Conservation (phyloP, 345 rosid species). For the Bruguiera sexangula region DNA sequence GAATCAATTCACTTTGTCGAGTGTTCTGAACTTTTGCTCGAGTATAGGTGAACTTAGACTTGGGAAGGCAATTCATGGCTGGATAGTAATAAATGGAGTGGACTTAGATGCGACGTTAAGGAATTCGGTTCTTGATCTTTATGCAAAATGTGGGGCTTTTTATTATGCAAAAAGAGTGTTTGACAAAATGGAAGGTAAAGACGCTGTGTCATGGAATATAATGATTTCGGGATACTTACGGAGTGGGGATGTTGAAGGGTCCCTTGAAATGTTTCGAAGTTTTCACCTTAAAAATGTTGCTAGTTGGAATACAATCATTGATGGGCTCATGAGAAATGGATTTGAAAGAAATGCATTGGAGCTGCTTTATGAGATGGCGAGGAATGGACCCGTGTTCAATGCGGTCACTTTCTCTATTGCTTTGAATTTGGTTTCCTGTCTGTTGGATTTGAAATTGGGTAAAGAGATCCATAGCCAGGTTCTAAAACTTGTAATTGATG, state of each 20-base stretch:
- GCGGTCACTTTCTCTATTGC: constrained; percentile 40
- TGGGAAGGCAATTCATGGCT: constrained; percentile 52
- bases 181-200: constrained; percentile 34
- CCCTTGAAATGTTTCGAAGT: constrained; percentile 36
- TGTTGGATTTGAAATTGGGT: constrained; percentile 33
- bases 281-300: constrained; percentile 33
- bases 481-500: constrained; percentile 25
- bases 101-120: constrained; percentile 37
- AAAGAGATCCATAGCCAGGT: constrained; percentile 42
- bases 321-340: constrained; percentile 42
- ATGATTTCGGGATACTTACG: constrained; percentile 36
- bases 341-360: constrained; percentile 34
- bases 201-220: constrained; percentile 45
- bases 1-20: constrained; percentile 47
- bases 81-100: constrained; percentile 39
- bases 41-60: constrained; percentile 27
- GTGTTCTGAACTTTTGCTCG: constrained; percentile 46
- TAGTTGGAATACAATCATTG: constrained; percentile 48
- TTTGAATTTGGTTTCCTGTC: constrained; percentile 40
- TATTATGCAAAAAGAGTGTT: constrained; percentile 30
- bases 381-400: constrained; percentile 29
- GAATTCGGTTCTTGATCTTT: constrained; percentile 48
- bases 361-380: constrained; percentile 41
- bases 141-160: constrained; percentile 42
- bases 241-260: constrained; percentile 32